Evolutionary conservation across 768 basidiomycete genomes (phyloP), one percentile per base, ranked within the genome.

Genomic region (Scleroderma citrinum): DNA sequence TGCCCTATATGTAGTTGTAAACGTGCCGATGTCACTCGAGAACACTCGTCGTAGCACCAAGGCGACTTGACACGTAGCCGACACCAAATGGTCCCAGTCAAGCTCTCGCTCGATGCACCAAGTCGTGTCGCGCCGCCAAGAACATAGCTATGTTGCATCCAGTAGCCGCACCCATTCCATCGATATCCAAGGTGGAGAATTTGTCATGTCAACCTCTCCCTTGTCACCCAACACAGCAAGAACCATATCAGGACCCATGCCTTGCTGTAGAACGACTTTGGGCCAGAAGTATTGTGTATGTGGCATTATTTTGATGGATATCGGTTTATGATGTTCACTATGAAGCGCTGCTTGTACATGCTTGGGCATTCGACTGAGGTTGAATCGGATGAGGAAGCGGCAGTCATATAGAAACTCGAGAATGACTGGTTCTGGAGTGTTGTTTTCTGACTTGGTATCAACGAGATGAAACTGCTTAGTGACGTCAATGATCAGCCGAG

Each of bases 381-480:
- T 51, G 54, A 87, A 70, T 17, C 56, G 59, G 37, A 89, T 44
- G 3, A 79, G 56, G 62, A 85, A 90, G 6, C 87, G 81, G 55
- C 72, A 71, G 61, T 90, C 87, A 59, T 78, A 87, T 24, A 88
- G 65, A 12, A 82, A 43, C 20, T 75, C 66, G 13, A 73, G 40
- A n/a, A 44, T 31, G 41, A 43, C 34, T 8, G 56, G 35, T 3
- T 48, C 17, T 3, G 55, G 0, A 7, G 53, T 44, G 11, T 19
- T 19, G 12, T 4, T 1, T 16, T 44, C 21, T 51, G 54, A 59
- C 58, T 51, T 36, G 36, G 56, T 12, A 60, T 40, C 46, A 49
- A 30, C 45, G 30, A 47, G 4, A 17, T 24, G 29, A 5, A 68
- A 58, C 26, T 12, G 52, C 19, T 64, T 51, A 5, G 80, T 81